Evolutionary conservation across 495 filamentous ascomycete species (phyloP), one percentile per base, ranked within the genome.

Genomic region (Cenococcum geophilum): DNA sequence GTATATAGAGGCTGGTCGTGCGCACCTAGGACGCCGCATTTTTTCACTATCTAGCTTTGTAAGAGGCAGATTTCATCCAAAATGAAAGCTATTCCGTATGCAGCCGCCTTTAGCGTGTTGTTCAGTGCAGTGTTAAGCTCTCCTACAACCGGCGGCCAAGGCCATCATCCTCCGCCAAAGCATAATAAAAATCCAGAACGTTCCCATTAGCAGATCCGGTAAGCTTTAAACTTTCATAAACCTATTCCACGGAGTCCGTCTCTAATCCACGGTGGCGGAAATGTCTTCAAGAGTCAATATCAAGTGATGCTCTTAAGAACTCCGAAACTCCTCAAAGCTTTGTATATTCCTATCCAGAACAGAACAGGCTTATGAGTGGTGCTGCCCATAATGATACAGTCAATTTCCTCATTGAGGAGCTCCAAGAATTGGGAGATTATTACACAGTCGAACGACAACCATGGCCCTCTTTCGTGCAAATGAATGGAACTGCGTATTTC

Each of bases 321-420:
- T 57, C 76, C 8, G 67, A 76, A 63, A 59, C 63, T 16, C 76
- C 80, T 21, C 69, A 80, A 62, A 68, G 74, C 57, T 74, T 81
- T 51, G 79, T 78, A 10, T 79, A 80, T 62, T 59, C 74, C 22
- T 71, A 73, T 52, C 73, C 76, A 0, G 73, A 76, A 34, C 72
- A 75, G 25, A 83, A 82, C 64, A 77, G 86, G 51, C 81, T 83
- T 22, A 84, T 87, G 65, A 84, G 85, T 27, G 72, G 78, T 20
- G 63, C 68, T 5, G 85, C 83, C 35, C 86, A 89, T 72, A 80
- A 84, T 42, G 76, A 77, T 61, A 89, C 83, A 0, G 78, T 86
- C 57, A 75, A 86, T 45, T 89, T 78, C 61, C 68, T 89, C 65
- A 81, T 81, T 63, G 69, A 77, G 37, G 71, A 77, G 49, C 72